Conservation (phyloP, 768 basidiomycete genomes). For the Auricularia sp. region DNA sequence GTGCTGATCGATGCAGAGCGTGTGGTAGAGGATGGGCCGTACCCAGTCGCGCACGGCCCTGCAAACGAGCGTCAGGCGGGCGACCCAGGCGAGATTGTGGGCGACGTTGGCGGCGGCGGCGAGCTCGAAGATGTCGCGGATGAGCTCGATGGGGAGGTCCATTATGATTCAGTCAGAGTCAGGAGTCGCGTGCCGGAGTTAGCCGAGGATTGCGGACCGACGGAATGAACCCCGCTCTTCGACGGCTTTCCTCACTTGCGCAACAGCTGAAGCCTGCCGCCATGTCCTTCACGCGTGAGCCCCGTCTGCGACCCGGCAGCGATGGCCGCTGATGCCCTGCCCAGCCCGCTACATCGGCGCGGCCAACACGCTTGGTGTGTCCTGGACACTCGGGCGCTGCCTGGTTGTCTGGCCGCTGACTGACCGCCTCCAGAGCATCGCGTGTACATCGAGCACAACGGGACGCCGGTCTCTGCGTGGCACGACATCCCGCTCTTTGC, state of each 20-base stretch:
- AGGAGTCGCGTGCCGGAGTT: neutral
- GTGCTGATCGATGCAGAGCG: neutral
- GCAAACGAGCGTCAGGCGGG: neutral
- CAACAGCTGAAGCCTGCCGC: neutral
- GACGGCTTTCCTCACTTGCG: neutral
- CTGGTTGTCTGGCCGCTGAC: slow-evolving; percentile 3
- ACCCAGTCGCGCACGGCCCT: neutral
- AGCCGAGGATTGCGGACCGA: neutral
- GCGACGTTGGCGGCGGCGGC: neutral
- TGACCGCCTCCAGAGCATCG: slow-evolving; percentile 63
- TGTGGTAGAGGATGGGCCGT: neutral
- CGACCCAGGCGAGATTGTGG: neutral
- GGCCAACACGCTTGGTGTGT: slow-evolving; percentile 84
- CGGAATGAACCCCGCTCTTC: neutral
- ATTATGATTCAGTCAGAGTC: neutral
- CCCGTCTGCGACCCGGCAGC: neutral
- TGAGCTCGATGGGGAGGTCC: neutral
- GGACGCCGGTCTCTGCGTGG: slow-evolving; percentile 73
- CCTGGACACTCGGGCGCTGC: neutral
- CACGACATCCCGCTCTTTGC: slow-evolving; percentile 99
- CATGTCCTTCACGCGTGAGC: neutral
- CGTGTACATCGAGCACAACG: slow-evolving; percentile 86
- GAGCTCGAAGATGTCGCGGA: neutral
- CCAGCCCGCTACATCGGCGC: slow-evolving; percentile 73
- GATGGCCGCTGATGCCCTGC: slow-evolving; percentile 26